phyloP scores from a whole-genome alignment of 78 protist species.

The Fonticula alba region DNA sequence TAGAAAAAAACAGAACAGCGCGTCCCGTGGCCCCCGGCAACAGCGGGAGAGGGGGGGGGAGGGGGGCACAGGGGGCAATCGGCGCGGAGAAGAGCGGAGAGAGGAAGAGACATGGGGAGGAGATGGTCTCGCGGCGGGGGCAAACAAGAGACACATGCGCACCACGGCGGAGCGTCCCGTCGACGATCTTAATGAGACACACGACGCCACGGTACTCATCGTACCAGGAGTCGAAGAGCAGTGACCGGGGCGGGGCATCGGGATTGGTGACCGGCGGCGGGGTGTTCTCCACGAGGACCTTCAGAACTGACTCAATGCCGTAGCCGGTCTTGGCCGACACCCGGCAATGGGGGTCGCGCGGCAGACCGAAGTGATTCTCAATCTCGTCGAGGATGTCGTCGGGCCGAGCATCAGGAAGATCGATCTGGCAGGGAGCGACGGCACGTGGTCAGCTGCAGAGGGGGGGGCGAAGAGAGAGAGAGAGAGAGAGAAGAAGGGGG shows the following conservation, averaged over 20 bases:
- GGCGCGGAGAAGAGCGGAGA: too few species aligned
- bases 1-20: background rate
- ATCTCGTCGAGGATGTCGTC: conserved; percentile 20
- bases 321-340: conserved; percentile 26
- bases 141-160: background rate
- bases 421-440: conserved; percentile 27
- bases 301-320: conserved; percentile 26
- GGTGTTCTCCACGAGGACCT: conserved; percentile 38
- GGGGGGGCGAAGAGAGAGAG: too few species aligned
- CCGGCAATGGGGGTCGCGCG: conserved; percentile 11
- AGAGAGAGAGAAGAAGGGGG: background rate
- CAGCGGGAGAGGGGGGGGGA: too few species aligned
- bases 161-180: conserved; percentile 26
- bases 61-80: too few species aligned
- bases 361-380: conserved; percentile 19
- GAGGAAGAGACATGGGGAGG: too few species aligned
- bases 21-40: too few species aligned
- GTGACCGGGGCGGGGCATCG: conserved; percentile 27
- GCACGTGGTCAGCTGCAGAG: background rate
- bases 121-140: background rate
- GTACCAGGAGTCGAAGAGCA: conserved; percentile 65
- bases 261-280: conserved; percentile 32
- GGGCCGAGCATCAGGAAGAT: conserved; percentile 37
- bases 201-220: conserved; percentile 64
- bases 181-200: conserved; percentile 32